Conservation (phyloP, 352 stramenopile species). For the Elongisporangium senticosum region DNA sequence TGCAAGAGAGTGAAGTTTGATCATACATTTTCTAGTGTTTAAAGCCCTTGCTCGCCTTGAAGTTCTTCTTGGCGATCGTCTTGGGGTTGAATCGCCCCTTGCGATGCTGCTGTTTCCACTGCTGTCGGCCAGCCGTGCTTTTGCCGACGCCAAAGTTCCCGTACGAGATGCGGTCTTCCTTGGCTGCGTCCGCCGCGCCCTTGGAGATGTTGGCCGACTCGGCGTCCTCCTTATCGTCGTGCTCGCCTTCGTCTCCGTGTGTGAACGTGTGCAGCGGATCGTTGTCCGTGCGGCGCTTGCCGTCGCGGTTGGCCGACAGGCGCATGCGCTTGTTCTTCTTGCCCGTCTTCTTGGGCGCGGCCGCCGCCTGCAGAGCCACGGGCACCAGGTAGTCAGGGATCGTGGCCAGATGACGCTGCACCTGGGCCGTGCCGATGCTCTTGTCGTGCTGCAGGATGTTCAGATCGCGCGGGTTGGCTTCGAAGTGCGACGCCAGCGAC, state of each 20-base stretch:
- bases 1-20: no score
- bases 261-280: constrained; percentile 96
- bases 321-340: constrained; percentile 76
- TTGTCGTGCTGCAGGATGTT: constrained; percentile 97
- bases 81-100: constrained; percentile 92
- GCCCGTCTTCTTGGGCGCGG: constrained; percentile 72
- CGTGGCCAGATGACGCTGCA: constrained; percentile 93
- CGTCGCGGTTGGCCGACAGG: constrained; percentile 36
- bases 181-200: constrained; percentile 5
- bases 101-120: constrained; percentile 89
- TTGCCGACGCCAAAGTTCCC: constrained; percentile 88
- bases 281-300: constrained; percentile 90
- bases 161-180: constrained; percentile 86
- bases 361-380: constrained; percentile 88
- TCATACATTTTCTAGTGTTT: constrained; percentile 31
- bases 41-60: constrained; percentile 61
- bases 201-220: constrained; percentile 13
- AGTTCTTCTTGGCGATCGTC: constrained; percentile 85
- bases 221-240: constrained; percentile 31
- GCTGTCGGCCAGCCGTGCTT: constrained; percentile 90
- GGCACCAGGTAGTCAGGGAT: constrained; percentile 98
- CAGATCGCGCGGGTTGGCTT: constrained; percentile 94
- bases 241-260: constrained; percentile 49
- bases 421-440: constrained; percentile 88
- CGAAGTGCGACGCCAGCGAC: constrained; percentile 95